Conservation (phyloP, 352 stramenopile species). For the Globisporangium rhizosaccharum region DNA sequence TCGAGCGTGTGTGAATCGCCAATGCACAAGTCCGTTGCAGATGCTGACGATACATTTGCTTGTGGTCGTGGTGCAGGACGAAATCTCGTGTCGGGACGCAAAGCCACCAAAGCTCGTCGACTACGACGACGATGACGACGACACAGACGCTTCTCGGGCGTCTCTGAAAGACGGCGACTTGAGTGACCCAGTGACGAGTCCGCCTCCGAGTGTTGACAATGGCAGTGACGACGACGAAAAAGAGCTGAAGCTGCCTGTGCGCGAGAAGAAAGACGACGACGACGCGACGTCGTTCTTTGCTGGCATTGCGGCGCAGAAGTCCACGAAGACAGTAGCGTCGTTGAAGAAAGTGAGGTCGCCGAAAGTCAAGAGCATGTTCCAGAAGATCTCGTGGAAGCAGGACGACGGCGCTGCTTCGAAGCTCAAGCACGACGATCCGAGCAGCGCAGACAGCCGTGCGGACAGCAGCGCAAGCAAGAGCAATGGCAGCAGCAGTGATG, state of each 20-base stretch:
- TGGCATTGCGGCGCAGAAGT: conserved; percentile 36
- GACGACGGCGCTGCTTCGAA: conserved; percentile 16
- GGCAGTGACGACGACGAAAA: conserved; percentile 12
- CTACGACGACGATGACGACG: conserved; percentile 70
- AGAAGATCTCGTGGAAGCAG: conserved; percentile 72
- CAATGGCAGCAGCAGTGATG: not conserved
- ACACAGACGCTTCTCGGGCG: conserved; percentile 30
- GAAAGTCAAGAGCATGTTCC: conserved; percentile 73
- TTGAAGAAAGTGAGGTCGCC: conserved; percentile 37
- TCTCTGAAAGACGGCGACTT: conserved; percentile 32
- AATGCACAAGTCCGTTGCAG: not conserved
- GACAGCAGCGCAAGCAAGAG: conserved; percentile 5
- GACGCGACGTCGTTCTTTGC: conserved; percentile 44
- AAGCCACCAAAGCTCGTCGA: conserved; percentile 60
- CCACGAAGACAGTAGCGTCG: conserved; percentile 17
- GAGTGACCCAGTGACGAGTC: conserved; percentile 10
- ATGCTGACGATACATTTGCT: not conserved
- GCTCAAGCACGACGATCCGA: conserved; percentile 9
- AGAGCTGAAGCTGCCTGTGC: conserved; percentile 60
- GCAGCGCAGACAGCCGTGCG: conserved; percentile 3
- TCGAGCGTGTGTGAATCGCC: not conserved
- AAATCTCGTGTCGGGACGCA: conserved; percentile 33
- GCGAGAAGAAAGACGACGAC: conserved; percentile 49
- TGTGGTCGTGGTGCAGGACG: conserved; percentile 23
- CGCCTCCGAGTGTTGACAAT: conserved; percentile 7